Evolutionary conservation across 2,329 filamentous ascomycete species (phyloP).

Genomic region (Teratosphaeria gauchensis): DNA sequence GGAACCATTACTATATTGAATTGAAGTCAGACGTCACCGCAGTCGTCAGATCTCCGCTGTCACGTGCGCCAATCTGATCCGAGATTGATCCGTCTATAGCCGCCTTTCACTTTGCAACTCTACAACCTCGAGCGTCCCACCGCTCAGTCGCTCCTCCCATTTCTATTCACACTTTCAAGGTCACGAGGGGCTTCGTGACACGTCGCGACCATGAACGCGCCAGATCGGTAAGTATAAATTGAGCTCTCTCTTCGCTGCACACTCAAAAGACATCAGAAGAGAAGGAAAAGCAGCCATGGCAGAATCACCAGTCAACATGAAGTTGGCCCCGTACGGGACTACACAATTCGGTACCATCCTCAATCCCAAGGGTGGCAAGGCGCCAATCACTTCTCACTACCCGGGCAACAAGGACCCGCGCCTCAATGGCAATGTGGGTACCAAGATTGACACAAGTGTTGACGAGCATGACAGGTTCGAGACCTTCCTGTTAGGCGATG

Average conservation of each 20-base stretch:
- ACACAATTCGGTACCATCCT: neutral
- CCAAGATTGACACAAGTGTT: constrained; percentile 21
- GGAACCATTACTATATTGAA: neutral
- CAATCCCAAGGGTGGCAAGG: neutral
- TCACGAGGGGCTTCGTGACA: constrained; percentile 4
- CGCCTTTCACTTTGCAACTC: neutral
- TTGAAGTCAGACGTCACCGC: neutral
- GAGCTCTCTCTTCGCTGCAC: constrained; percentile 3
- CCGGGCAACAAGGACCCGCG: constrained; percentile 10
- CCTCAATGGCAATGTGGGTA: constrained; percentile 10
- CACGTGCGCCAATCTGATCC: neutral
- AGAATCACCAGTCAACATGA: constrained; percentile 3
- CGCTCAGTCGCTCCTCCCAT: constrained; percentile 7
- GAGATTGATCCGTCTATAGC: neutral
- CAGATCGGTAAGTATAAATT: constrained; percentile 37
- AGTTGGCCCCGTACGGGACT: neutral
- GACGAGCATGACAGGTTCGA: constrained; percentile 59
- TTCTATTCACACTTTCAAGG: neutral
- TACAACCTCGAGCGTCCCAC: neutral
- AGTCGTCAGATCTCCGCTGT: neutral
- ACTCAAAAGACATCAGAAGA: neutral
- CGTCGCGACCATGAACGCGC: constrained; percentile 41
- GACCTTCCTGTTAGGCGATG: constrained; percentile 76
- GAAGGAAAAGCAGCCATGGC: constrained; percentile 1
- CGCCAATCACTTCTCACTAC: constrained; percentile 5